A percentile compares a stretch with the other conserved stretches of the same genome.
These are phyloP conservation scores for Kalanchoe fedtschenkoi DNA, from an alignment of 164 flowering plant species.

Conservation along the genomic window DNA sequence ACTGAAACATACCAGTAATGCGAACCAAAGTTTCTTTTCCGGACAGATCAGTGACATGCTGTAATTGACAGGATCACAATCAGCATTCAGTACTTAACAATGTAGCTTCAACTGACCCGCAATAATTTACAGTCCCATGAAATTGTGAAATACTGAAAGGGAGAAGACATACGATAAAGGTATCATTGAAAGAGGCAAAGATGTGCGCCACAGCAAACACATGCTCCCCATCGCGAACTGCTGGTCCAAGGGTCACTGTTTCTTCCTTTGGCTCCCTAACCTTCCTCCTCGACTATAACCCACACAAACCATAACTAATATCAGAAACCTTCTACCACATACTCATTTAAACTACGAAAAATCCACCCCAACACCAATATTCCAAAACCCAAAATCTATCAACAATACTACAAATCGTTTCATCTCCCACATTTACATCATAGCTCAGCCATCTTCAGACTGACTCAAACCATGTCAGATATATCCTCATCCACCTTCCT, in stretches of 20 bases:
- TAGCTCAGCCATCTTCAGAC: no score
- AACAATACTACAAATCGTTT: no score
- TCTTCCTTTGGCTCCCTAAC: slow-evolving; percentile 3
- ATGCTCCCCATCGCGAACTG: neutral
- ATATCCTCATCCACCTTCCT: neutral
- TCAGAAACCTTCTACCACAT: neutral
- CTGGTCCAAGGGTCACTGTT: neutral
- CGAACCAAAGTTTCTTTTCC: neutral
- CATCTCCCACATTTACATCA: no score
- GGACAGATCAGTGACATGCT: slow-evolving; percentile 4
- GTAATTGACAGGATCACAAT: neutral
- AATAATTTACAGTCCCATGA: no score
- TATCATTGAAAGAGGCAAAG: slow-evolving; percentile 2
- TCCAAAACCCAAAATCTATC: neutral
- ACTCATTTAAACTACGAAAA: neutral
- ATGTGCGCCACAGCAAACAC: slow-evolving; percentile 1
- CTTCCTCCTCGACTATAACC: neutral
- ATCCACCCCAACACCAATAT: neutral
- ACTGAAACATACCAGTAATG: neutral
- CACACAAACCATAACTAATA: neutral
- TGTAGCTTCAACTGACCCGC: no score
- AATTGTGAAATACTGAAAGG: no score
- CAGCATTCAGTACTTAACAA: no score
- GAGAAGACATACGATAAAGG: neutral
- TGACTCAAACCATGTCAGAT: neutral